Conservation (phyloP, 78 protist genomes). For the Dictyostelium intermedium region DNA sequence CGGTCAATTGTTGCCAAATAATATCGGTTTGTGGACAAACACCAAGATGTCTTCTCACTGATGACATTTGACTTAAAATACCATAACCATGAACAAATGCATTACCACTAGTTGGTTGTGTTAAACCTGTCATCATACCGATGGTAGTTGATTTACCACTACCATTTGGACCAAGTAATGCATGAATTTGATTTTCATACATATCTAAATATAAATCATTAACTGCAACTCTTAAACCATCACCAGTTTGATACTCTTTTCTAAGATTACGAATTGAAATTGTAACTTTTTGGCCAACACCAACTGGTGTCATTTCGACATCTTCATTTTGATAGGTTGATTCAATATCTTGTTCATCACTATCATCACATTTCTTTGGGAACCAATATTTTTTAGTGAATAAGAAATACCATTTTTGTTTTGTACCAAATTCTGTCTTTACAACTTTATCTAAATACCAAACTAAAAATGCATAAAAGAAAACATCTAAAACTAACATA, state of each 20-base stretch:
- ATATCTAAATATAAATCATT: conserved; percentile 26
- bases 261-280: conserved; percentile 33
- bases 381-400: conserved; percentile 37
- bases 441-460: conserved; percentile 66
- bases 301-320: conserved; percentile 33
- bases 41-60: conserved; percentile 39
- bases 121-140: conserved; percentile 33
- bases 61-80: not conserved
- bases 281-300: not conserved
- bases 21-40: conserved; percentile 75
- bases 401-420: conserved; percentile 3
- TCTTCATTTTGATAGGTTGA: conserved; percentile 14
- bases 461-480: conserved; percentile 18
- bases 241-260: conserved; percentile 49
- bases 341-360: not conserved
- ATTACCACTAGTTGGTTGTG: conserved; percentile 13
- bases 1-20: conserved; percentile 44
- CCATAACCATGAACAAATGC: conserved; percentile 11
- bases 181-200: conserved; percentile 46
- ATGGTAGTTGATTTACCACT: conserved; percentile 68
- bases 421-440: conserved; percentile 37
- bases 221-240: conserved; percentile 55
- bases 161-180: conserved; percentile 64
- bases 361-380: not conserved
- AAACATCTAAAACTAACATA: conserved; percentile 45